Evolutionary conservation across 2,329 filamentous ascomycete genomes (phyloP), one percentile per base, ranked within the genome.

Genomic region (Talaromyces sp.): DNA sequence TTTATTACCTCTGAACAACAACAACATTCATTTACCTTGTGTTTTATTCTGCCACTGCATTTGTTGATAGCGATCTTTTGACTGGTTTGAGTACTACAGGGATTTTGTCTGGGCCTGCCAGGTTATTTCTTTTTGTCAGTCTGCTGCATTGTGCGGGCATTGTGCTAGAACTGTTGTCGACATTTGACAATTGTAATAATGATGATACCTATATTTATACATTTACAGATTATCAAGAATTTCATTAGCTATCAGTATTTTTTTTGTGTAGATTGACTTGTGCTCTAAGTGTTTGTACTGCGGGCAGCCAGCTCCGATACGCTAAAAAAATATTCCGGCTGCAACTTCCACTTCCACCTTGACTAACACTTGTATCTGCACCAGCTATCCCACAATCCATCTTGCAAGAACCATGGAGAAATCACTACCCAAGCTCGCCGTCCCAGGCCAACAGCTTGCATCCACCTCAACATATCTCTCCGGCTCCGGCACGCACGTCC

Each of bases 391-490:
- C 10, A 11, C 24, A 27, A 32, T n/a, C 17, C 35, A n/a, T 17
- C 35, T n/a, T 17, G 14, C 35, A 38, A 43, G 32, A 55, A 55
- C 51, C 29, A 76, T 74, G 71, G 60, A 68, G 61, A 67, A 65
- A 55, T 60, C 72, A 3, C 63, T 78, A 27, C 75, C 77, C n/a
- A 62, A 68, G 26, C 62, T 91, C 67, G 90, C 88, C 58, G 82
- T 96, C 54, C 95, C 95, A 11, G 95, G 95, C 72, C 90, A 95
- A 73, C 78, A 86, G 52, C 84, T 99, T 46, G 93, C 90, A 31
- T 78, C 88, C 19, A 76, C 82, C 19, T 80, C 83, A 59, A 84
- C 86, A 66, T 93, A 89, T 75, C 77, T 82, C 46, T 84, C 91
- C 29, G 93, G 93, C 14, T 81, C 90, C 11, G 95, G 93, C 65